Base-by-base conservation (phyloP, 257 asterid species). In the Plectranthus barbatus region DNA sequence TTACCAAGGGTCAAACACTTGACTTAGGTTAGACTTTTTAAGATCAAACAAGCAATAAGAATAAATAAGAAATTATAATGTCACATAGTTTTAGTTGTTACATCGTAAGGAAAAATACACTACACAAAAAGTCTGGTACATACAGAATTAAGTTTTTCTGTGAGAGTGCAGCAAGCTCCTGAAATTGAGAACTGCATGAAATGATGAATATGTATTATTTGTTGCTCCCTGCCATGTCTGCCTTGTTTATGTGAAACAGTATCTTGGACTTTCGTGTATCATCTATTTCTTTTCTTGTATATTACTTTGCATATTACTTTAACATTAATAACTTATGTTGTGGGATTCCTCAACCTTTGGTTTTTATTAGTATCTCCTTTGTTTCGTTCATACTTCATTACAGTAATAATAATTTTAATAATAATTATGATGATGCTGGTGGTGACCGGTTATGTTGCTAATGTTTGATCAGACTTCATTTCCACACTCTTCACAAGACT, bases 1-100 rank as follows among this genome's bases (percentile, higher is more conserved):
- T 87, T 78, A 67, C 87, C 80, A 83, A 91, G 82, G 31, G 31
- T 26, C 31, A 5, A 26, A 26, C 31, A 26, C 31, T 26, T 26
- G 31, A 26, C 31, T 26, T 26, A 26, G 31, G 31, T 26, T 26
- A 26, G 31, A 26, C 31, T 26, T 26, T n/a, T 26, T 26, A 26
- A 26, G 31, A 26, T 26, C 31, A 26, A 26, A 26, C 5, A 26
- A 26, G 31, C 31, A 26, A 1, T 26, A 26, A 26, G 31, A 26
- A 26, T 26, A 26, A 26, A 26, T n/a, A n/a, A n/a, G 5, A 26
- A 26, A 26, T 26, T 26, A 26, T 5, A 26, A 26, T 26, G 3
- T 2, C 31, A 26, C 31, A 26, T 2, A 26, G 5, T 26, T 26
- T 26, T 26, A 26, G n/a, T n/a, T n/a, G n/a, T n/a, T n/a, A n/a